Base-by-base conservation (phyloP, 345 rosid species). In the Crucihimalaya himalaica region DNA sequence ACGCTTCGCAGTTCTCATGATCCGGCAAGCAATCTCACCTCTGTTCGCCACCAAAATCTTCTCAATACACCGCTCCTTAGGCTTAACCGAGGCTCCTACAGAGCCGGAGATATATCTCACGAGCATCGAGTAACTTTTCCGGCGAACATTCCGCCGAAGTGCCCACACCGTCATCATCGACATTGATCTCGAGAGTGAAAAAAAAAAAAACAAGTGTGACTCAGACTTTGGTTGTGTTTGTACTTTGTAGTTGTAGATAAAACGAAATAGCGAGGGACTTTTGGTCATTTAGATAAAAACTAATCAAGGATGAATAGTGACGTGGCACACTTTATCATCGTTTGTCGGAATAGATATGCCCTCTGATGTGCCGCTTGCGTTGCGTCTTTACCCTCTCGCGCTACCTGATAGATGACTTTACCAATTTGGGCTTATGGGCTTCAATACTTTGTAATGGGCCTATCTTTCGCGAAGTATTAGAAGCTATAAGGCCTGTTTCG, bases 11-110 rank as follows among this genome's bases (percentile, higher is more conserved):
- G 97, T 91, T 83, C 84, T 83, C 83, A 84, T 83, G 74, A 94
- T 83, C 80, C 96, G 78, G 81, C 96, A 89, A 68, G 97, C 96
- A 25, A 88, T 89, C 74, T 89, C 93, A 29, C 97, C 98, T 76
- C 93, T 81, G 81, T 94, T 91, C 27, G 92, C 97, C 40, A 87
- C 86, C 58, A 94, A 56, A 58, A 94, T 72, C 76, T 88, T 94
- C 79, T 94, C 96, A 40, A 94, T 83, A 32, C 80, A 83, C n/a
- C 18, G 80, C 51, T 19, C 79, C 34, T 40, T 57, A 13, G 78
- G 81, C 20, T 25, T 61, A 19, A 15, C 64, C 55, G 70, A 12
- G 1, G 70, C 3, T 63, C 56, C 48, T 39, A 5, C 7, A 0
- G 84, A 67, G 5, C 20, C 61, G 32, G 86, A 84, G 27, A 82